Base-by-base conservation (phyloP, 768 basidiomycete genomes). In the Naematelia encephala region DNA sequence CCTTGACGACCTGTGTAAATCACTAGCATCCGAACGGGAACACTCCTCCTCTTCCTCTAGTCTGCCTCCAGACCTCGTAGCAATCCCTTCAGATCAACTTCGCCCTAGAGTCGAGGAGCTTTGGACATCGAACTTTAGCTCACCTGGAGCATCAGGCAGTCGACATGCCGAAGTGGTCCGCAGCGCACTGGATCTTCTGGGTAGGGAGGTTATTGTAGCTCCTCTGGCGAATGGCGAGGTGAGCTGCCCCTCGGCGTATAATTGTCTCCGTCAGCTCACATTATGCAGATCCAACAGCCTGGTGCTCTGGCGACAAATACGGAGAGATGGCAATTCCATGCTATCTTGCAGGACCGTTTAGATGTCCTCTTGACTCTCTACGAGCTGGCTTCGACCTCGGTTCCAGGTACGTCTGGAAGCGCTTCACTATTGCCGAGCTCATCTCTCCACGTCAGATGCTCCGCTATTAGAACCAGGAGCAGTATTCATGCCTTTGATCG, bases 401-500 rank as follows among this genome's bases (percentile, higher is more conserved):
- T 48, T 26, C 66, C 60, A 22, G 63, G 71, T 73, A 22, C 34
- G 66, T 54, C 26, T 11, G 1, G 1, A n/a, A 25, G 22, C 3
- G 11, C 22, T 50, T 12, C n/a, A 45, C 23, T 46, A 28, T 21
- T 47, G 26, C 25, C 44, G 3, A 22, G 5, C 47, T 43, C 52
- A 34, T 10, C 34, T 19, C 8, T 16, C 34, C 16, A 8, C 22
- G 21, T 1, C 26, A 72, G 71, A 60, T 22, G 27, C 57, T 1
- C 56, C 60, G 2, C 11, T 60, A 3, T 53, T 74, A 2, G 72
- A 74, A 45, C 69, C 72, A 1, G 72, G 72, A 56, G 67, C 68
- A 3, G 39, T 74, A 3, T 71, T 74, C 62, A 74, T 74, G 8
- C 72, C 72, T 0, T 34, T 74, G 0, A 42, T 74, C n/a, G 72